These are phyloP conservation scores for Funneliformis caledonium DNA, from an alignment of 371 early-diverging fungal species.

Conservation along the genomic window DNA sequence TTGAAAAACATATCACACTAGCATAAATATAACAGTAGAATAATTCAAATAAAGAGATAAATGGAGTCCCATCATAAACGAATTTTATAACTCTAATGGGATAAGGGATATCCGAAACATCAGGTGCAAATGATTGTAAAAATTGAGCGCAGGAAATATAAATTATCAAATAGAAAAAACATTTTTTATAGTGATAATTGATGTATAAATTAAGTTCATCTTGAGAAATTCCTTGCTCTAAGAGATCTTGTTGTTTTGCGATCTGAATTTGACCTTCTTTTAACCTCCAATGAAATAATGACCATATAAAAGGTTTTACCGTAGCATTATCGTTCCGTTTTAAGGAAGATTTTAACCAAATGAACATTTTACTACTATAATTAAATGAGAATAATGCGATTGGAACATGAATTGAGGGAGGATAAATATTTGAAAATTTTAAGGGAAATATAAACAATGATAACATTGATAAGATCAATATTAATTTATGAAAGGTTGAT, in stretches of 20 bases:
- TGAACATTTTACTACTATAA: conserved; percentile 10
- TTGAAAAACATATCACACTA: background rate
- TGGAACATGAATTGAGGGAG: background rate
- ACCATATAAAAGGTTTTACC: background rate
- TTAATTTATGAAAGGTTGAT: background rate
- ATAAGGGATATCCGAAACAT: background rate
- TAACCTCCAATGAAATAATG: background rate
- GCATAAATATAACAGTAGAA: conserved; percentile 12
- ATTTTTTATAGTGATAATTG: background rate
- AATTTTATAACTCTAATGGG: background rate
- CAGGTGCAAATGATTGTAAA: background rate
- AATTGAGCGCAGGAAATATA: background rate
- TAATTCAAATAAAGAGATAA: background rate
- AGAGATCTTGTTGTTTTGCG: background rate
- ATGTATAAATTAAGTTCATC: background rate
- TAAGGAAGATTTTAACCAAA: background rate
- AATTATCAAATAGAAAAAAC: background rate
- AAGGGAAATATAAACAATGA: background rate
- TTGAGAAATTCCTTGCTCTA: background rate
- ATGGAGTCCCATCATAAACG: background rate
- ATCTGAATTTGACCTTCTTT: background rate
- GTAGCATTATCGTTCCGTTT: background rate
- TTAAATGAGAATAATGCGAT: background rate
- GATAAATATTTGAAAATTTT: background rate
- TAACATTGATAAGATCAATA: background rate